A percentile compares a stretch with the other conserved stretches of the same genome.
Conservation (phyloP, 2,329 filamentous ascomycete species). For the Ophiostoma himal-ulmi region DNA sequence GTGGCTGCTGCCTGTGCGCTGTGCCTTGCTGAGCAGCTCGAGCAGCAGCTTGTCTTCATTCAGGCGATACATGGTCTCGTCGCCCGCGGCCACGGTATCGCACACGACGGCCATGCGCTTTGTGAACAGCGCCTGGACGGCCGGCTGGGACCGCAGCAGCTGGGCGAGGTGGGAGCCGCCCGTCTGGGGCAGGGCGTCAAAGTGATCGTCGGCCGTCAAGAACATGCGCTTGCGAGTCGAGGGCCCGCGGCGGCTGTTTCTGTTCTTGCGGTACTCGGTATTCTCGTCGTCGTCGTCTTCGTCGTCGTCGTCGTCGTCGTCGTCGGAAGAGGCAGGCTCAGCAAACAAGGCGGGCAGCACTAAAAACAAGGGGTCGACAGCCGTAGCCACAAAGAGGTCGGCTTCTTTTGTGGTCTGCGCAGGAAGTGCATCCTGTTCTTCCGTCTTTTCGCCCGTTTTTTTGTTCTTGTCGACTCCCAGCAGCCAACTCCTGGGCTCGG, state of each 20-base stretch:
- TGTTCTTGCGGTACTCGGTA: constrained; percentile 9
- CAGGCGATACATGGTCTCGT: constrained; percentile 78
- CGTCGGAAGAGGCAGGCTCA: constrained; percentile 32
- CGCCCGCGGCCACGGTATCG: constrained; percentile 75
- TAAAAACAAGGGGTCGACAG: constrained; percentile 78
- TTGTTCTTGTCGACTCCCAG: constrained; percentile 33
- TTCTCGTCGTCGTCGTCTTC: constrained; percentile 10
- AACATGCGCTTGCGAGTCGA: constrained; percentile 53
- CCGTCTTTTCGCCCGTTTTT: background rate
- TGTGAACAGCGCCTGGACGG: constrained; percentile 51
- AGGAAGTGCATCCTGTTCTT: constrained; percentile 26
- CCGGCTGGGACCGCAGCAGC: constrained; percentile 44
- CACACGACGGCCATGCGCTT: constrained; percentile 64
- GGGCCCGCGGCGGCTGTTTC: background rate
- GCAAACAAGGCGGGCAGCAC: constrained; percentile 64
- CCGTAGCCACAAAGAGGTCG: constrained; percentile 76
- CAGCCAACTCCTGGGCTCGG: constrained; percentile 57
- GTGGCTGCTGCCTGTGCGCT: constrained; percentile 50
- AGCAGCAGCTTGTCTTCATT: constrained; percentile 63
- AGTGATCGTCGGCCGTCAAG: constrained; percentile 63
- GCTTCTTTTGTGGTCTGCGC: constrained; percentile 55
- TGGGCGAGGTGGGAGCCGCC: constrained; percentile 53
- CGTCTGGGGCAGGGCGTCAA: constrained; percentile 53
- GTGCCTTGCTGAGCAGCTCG: constrained; percentile 65
- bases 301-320: constrained; percentile 7